Base-by-base conservation (phyloP, 169 alveolate species). In the Theileria equi region DNA sequence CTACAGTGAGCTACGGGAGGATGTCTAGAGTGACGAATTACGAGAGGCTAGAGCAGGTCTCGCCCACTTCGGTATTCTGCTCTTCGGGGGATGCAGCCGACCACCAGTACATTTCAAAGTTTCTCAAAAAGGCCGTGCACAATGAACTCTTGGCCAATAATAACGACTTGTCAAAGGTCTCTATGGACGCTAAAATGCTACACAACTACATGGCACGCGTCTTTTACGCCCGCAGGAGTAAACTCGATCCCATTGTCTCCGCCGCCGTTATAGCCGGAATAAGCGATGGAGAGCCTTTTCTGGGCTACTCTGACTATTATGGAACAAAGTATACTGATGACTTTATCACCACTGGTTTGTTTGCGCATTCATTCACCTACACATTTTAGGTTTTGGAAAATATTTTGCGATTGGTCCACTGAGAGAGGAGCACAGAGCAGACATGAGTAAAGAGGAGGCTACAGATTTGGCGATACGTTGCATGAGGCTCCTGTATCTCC, bases 31-130 rank as follows among this genome's bases (percentile, higher is more conserved):
- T 43, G 4, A 32, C 34, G 44, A 36, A 59, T 48, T 73, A 43
- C 6, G 61, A 57, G 21, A 71, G 86, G 28, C 38, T 77, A 19
- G 55, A 77, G 32, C 13, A 58, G 32, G 52, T 77, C 5, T 41
- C 81, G 36, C 35, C 19, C n/a, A 72, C 47, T 45, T 6, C 82
- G n/a, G 62, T 77, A 23, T 66, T 77, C 77, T 57, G 77, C 59
- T 17, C 77, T n/a, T 67, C 86, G 16, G 86, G 86, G 25, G 86
- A 77, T 23, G 80, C 52, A 25, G 86, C 86, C 35, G 86, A 77
- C 32, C 81, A 67, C 54, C 81, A 77, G 68, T 77, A 59, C 38
- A 55, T 77, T 19, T 67, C 77, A 10, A 31, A 53, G 58, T 35
- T 66, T 25, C 81, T 77, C 21, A 61, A 67, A 44, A 53, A 43